Evolutionary conservation across 352 stramenopile species (phyloP).

Genomic region (Phytopythium oedochilum): DNA sequence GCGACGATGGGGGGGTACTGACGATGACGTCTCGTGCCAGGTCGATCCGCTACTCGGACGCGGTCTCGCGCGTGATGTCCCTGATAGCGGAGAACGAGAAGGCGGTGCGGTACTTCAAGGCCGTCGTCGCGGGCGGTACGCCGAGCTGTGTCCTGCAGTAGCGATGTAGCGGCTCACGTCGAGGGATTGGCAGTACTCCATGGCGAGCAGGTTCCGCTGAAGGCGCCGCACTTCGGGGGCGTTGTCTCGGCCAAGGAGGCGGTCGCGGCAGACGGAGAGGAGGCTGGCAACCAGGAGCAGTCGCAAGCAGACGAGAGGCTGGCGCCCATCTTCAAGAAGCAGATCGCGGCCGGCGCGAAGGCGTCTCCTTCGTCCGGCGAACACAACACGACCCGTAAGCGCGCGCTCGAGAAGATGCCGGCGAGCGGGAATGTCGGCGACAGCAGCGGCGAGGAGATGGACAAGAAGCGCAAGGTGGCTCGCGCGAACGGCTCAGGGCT

Average conservation of each 20-base stretch:
- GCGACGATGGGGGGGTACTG: background rate
- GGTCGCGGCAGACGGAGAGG: slow-evolving; percentile 2
- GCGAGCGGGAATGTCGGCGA: background rate
- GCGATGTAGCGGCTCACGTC: too few relatives aligned
- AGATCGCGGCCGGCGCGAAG: background rate
- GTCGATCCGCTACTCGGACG: slow-evolving; percentile 34
- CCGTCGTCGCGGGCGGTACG: slow-evolving; percentile 48
- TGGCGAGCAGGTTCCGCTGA: slow-evolving; percentile 26
- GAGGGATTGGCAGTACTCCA: slow-evolving; percentile 31
- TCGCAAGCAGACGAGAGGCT: slow-evolving; percentile 13
- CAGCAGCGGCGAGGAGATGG: background rate
- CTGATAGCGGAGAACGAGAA: slow-evolving; percentile 36
- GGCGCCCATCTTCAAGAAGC: slow-evolving; percentile 23
- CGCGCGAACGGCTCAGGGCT: background rate
- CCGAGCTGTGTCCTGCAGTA: too few relatives aligned
- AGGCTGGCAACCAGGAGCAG: too few relatives aligned
- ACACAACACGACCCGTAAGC: slow-evolving; percentile 15
- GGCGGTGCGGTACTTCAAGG: slow-evolving; percentile 61
- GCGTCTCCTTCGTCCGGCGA: slow-evolving; percentile 29
- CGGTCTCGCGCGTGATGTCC: slow-evolving; percentile 37
- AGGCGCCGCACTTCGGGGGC: slow-evolving; percentile 32
- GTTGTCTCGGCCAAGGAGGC: slow-evolving; percentile 18
- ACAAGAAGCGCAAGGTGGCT: slow-evolving; percentile 11
- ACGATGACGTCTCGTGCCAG: slow-evolving; percentile 6
- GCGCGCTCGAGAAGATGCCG: slow-evolving; percentile 27